phyloP scores from a whole-genome alignment of 306 rosid species.

The Dicorynia guianensis region DNA sequence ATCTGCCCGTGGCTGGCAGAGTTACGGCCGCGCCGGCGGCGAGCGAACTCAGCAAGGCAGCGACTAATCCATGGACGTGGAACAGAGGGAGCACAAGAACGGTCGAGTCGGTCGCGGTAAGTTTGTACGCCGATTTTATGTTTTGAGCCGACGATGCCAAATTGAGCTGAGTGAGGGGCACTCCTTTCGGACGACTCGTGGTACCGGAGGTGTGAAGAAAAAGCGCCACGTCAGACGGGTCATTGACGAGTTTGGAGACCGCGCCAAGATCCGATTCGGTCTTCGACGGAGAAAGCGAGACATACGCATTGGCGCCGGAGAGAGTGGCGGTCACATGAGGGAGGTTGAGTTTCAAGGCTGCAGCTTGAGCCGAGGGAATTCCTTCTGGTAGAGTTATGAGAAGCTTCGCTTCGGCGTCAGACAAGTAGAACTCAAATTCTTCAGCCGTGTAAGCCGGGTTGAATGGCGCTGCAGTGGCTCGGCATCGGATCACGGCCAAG shows the following conservation, averaged over 20 bases:
- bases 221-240: conserved; percentile 76
- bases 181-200: conserved; percentile 95
- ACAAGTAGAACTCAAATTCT: conserved; percentile 83
- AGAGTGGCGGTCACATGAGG: conserved; percentile 57
- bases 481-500: conserved; percentile 76
- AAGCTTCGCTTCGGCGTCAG: conserved; percentile 83
- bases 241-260: conserved; percentile 49
- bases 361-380: conserved; percentile 53
- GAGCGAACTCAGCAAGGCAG: conserved; percentile 72
- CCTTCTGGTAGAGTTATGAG: conserved; percentile 64
- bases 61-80: conserved; percentile 85
- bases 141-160: conserved; percentile 70
- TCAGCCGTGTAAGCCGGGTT: conserved; percentile 83
- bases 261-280: conserved; percentile 5
- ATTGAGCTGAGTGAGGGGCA: conserved; percentile 84
- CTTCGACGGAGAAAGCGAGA: conserved; percentile 42
- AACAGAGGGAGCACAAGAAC: conserved; percentile 83
- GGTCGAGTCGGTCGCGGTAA: conserved; percentile 78
- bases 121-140: conserved; percentile 74
- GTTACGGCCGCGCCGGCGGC: conserved; percentile 65
- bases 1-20: conserved; percentile 78
- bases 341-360: conserved; percentile 71
- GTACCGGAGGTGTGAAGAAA: conserved; percentile 98
- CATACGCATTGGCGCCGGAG: conserved; percentile 18
- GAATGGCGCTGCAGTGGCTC: conserved; percentile 90